These are phyloP conservation scores for Diutina siamensis DNA, from an alignment of 1,139 yeast genomes.

Conservation along the genomic window DNA sequence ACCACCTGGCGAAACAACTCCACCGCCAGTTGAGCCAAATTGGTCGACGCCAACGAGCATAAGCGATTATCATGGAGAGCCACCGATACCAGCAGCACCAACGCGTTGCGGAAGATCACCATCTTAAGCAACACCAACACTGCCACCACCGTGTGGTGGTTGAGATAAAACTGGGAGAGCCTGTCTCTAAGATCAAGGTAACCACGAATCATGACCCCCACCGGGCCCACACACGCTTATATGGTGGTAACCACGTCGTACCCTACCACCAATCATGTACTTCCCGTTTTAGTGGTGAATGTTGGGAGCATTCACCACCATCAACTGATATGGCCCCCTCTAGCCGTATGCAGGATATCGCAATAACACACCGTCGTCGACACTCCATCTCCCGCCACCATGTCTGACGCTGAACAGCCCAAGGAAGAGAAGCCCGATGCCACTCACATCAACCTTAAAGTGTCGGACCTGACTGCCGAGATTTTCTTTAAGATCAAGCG, in stretches of 20 bases:
- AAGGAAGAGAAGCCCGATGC: slow-evolving; percentile 51
- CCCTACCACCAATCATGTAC: not conserved
- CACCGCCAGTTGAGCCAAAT: not conserved
- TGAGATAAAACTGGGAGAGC: not conserved
- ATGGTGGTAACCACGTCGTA: not conserved
- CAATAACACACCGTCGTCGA: not conserved
- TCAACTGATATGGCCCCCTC: not conserved
- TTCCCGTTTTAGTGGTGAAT: not conserved
- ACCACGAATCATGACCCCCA: not conserved
- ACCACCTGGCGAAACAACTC: not conserved
- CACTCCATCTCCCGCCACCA: slow-evolving; percentile 7
- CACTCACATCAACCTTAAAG: slow-evolving; percentile 84
- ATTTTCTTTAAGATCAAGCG: slow-evolving; percentile 92
- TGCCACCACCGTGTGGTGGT: not conserved
- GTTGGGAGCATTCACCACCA: not conserved
- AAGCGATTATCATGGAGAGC: not conserved
- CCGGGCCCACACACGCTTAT: too few species aligned
- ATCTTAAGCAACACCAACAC: not conserved
- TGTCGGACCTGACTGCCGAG: slow-evolving; percentile 86
- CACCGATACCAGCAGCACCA: not conserved
- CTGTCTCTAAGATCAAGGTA: not conserved
- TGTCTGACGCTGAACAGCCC: slow-evolving; percentile 27
- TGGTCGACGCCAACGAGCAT: not conserved
- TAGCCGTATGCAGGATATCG: not conserved
- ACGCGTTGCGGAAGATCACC: not conserved